Evolutionary conservation across 805 yeast species (phyloP), one percentile per base, ranked within the genome.

Genomic region (Candida ficus): DNA sequence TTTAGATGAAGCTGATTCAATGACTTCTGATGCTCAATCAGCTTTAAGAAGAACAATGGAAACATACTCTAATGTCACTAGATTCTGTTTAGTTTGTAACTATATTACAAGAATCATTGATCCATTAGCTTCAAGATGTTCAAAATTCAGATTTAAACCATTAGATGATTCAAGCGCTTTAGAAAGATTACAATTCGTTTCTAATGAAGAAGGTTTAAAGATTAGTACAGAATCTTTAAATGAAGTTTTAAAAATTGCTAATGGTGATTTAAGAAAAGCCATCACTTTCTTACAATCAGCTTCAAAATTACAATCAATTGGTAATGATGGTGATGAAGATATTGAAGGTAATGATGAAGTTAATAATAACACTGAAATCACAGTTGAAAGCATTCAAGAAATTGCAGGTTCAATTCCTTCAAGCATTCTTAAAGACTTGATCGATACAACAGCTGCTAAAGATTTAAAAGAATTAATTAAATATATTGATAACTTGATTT

Each of bases 41-140:
- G 99, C 99, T 1, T 70, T 93, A 48, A 78, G 99, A 66, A 76
- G 99, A 62, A 91, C 95, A 1, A 88, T 88, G 98, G 96, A 88
- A 58, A 85, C 82, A 4, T 90, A 86, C 62, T 84, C 98, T 2
- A 75, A 77, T 29, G 88, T 89, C 39, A 86, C 99, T 2, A 74
- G 99, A 53, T 93, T 93, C 64, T 93, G 98, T 61, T 67, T 93
- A 45, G 84, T 93, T 38, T 93, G 99, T 70, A 93, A 93, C 60
- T 93, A 93, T 64, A 93, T 93, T 47, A 93, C 99, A 2, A 73
- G 98, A 44, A 93, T 93, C 51, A 93, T 93, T 47, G 98, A 91
- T 53, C 99, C 99, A 2, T 66, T 93, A 44, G 96, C 98, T 5
- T 87, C 96, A 37, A 75, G 99, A 58, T 93, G 99, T 64, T 87